phyloP scores from a whole-genome alignment of 306 rosid species.

The Carpinus fangiana region DNA sequence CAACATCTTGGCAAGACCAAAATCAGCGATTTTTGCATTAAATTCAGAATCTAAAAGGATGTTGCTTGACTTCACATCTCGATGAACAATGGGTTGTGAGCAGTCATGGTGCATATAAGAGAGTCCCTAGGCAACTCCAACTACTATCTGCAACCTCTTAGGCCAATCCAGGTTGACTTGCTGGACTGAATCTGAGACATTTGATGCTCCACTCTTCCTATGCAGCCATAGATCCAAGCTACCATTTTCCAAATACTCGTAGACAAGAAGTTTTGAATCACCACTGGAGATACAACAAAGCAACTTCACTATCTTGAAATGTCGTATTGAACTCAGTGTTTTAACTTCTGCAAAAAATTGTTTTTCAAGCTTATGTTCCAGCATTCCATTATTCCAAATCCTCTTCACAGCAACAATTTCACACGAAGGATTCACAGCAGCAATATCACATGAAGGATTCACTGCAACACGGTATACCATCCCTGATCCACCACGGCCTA shows the following conservation, averaged over 20 bases:
- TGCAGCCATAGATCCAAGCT: conserved; percentile 77
- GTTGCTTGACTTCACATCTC: conserved; percentile 29
- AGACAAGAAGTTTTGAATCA: conserved; percentile 69
- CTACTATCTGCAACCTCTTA: conserved; percentile 66
- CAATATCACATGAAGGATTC: no score
- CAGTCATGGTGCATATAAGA: not conserved
- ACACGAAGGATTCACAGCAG: conserved; percentile 18
- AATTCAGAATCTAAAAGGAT: conserved; percentile 69
- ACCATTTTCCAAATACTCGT: conserved; percentile 63
- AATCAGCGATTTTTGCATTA: conserved; percentile 82
- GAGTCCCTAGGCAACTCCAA: conserved; percentile 47
- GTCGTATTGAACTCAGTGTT: conserved; percentile 67
- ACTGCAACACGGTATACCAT: conserved; percentile 19
- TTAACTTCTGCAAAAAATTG: conserved; percentile 70
- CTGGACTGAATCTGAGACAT: conserved; percentile 29
- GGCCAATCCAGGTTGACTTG: conserved; percentile 57
- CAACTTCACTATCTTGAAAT: conserved; percentile 71
- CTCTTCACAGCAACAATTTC: conserved; percentile 63
- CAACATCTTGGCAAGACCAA: conserved; percentile 66
- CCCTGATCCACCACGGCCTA: no score
- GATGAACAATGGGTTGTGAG: not conserved
- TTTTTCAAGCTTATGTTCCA: conserved; percentile 48
- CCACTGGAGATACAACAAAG: conserved; percentile 65
- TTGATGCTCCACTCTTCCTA: conserved; percentile 33
- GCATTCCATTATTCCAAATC: conserved; percentile 43